phyloP scores from a whole-genome alignment of 768 basidiomycete species.

The Mycena crocata region DNA sequence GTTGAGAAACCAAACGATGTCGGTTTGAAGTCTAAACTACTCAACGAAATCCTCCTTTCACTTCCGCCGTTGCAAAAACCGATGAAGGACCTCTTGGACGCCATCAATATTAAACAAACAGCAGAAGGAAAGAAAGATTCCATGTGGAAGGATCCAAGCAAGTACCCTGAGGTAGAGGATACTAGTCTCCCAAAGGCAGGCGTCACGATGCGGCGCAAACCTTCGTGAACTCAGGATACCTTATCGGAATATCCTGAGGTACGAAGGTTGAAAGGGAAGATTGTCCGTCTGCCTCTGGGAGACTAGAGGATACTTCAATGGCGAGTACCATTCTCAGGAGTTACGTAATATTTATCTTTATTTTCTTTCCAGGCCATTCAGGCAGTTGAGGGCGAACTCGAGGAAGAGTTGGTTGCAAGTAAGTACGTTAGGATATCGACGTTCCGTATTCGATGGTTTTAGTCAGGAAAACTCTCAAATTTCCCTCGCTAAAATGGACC shows the following conservation, averaged over 20 bases:
- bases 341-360: conserved; percentile 24
- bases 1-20: conserved; percentile 55
- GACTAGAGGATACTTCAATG: no score
- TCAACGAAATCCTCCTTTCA: conserved; percentile 77
- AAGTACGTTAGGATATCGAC: conserved; percentile 29
- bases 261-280: no score
- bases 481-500: conserved; percentile 80
- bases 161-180: conserved; percentile 65
- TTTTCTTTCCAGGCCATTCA: conserved; percentile 73
- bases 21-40: conserved; percentile 71
- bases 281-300: no score
- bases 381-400: conserved; percentile 76
- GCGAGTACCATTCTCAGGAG: neutral
- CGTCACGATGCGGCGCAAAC: no score
- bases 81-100: conserved; percentile 62
- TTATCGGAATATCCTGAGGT: no score
- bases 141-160: conserved; percentile 71
- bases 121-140: conserved; percentile 72
- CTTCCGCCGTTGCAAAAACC: conserved; percentile 74
- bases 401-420: conserved; percentile 79
- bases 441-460: conserved; percentile 1
- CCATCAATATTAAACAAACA: conserved; percentile 72
- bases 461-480: conserved; percentile 80
- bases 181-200: conserved; percentile 71
- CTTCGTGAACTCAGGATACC: no score